phyloP scores from a whole-genome alignment of 2,329 filamentous ascomycete genomes.

The Colletotrichum sp. region DNA sequence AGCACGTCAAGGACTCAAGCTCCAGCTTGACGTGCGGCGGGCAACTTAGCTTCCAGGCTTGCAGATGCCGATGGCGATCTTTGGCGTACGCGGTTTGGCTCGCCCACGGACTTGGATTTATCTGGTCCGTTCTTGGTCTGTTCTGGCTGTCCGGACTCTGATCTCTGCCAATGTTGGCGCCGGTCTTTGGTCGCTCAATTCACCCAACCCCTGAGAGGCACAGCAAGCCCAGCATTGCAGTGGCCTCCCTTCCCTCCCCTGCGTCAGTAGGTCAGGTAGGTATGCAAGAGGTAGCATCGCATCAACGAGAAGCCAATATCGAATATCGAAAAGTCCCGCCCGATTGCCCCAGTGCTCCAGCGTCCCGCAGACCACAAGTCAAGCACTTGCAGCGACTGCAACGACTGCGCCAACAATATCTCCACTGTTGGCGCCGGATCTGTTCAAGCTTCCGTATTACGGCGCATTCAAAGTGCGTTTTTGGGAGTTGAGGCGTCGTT shows the following conservation, averaged over 20 bases:
- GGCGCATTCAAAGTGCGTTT: neutral
- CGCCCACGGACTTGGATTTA: neutral
- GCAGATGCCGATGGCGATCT: constrained; percentile 12
- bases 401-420: constrained; percentile 12
- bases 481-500: neutral
- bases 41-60: neutral
- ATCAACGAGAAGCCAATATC: neutral
- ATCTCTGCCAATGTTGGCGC: neutral
- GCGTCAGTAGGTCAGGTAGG: neutral
- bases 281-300: neutral
- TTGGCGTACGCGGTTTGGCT: constrained; percentile 1
- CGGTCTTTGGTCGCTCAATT: neutral
- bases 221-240: constrained; percentile 5
- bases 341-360: neutral
- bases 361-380: neutral
- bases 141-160: neutral
- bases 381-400: neutral
- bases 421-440: constrained; percentile 8
- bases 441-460: constrained; percentile 6
- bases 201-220: constrained; percentile 9
- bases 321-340: neutral
- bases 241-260: neutral
- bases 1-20: neutral
- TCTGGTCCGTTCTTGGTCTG: neutral
- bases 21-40: neutral